phyloP scores from a whole-genome alignment of 2,329 filamentous ascomycete species.

The Huntiella abstrusa region DNA sequence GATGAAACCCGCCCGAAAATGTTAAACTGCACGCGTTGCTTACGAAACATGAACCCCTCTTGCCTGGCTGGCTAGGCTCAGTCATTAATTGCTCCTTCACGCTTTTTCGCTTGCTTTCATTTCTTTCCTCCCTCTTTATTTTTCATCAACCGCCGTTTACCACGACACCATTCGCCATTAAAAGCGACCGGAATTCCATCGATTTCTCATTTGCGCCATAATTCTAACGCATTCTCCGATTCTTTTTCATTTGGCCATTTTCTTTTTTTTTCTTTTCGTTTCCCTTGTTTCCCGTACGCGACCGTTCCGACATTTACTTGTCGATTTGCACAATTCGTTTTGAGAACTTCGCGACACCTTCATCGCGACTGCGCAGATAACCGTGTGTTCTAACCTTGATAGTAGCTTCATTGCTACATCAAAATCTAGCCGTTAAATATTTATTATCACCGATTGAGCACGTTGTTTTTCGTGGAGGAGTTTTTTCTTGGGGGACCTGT shows the following conservation, averaged over 20 bases:
- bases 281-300: too few relatives aligned
- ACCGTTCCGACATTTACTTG: too few relatives aligned
- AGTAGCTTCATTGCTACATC: too few relatives aligned
- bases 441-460: too few relatives aligned
- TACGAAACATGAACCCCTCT: not conserved
- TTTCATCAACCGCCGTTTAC: not conserved
- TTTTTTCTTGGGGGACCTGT: conserved; percentile 6
- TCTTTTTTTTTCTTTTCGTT: not conserved
- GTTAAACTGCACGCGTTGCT: not conserved
- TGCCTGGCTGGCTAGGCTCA: not conserved
- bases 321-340: too few relatives aligned
- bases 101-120: not conserved
- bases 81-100: not conserved
- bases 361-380: too few relatives aligned
- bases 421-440: too few relatives aligned
- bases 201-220: not conserved
- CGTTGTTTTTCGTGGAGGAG: conserved; percentile 9
- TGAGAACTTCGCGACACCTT: too few relatives aligned
- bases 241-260: not conserved
- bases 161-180: not conserved
- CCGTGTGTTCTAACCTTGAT: too few relatives aligned
- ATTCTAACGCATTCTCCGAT: not conserved
- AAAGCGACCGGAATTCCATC: not conserved
- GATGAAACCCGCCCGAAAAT: not conserved
- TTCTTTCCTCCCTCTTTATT: conserved; percentile 3